A percentile compares a stretch with the other conserved stretches of the same genome.
These are phyloP conservation scores for Hymenoscyphus linearis DNA, from an alignment of 2,329 filamentous ascomycete genomes.

Conservation along the genomic window DNA sequence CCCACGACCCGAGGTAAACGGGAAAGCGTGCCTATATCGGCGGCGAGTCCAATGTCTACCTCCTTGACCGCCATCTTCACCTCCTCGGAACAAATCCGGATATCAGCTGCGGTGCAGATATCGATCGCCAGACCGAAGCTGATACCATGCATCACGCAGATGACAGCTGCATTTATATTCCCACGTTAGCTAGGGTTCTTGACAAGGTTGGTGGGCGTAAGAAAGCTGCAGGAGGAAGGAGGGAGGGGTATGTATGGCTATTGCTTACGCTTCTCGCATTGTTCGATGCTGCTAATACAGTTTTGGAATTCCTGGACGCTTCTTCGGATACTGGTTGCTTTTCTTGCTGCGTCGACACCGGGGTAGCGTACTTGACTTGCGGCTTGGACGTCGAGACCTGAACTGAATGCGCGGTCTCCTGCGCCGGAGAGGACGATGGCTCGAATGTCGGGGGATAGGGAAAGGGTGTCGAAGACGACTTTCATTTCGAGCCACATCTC, in stretches of 20 bases:
- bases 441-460: conserved; percentile 65
- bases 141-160: conserved; percentile 75
- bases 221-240: not conserved
- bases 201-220: too few species aligned
- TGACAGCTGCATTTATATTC: conserved; percentile 57
- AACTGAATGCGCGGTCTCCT: conserved; percentile 78
- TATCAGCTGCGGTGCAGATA: conserved; percentile 62
- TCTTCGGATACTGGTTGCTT: conserved; percentile 55
- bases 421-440: conserved; percentile 74
- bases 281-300: conserved; percentile 70
- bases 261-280: conserved; percentile 76
- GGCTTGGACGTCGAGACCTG: conserved; percentile 77
- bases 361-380: conserved; percentile 44
- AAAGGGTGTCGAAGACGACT: conserved; percentile 66
- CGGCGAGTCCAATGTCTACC: conserved; percentile 75
- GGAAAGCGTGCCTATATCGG: conserved; percentile 71
- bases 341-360: conserved; percentile 57
- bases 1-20: conserved; percentile 70
- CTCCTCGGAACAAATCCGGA: conserved; percentile 58
- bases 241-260: conserved; percentile 1
- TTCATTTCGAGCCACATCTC: conserved; percentile 83
- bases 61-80: conserved; percentile 69
- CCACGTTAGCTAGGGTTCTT: not conserved
- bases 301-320: conserved; percentile 77
- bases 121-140: conserved; percentile 75